These are phyloP conservation scores for Botrytis hyacinthi DNA, from an alignment of 2,329 filamentous ascomycete genomes.

Conservation along the genomic window DNA sequence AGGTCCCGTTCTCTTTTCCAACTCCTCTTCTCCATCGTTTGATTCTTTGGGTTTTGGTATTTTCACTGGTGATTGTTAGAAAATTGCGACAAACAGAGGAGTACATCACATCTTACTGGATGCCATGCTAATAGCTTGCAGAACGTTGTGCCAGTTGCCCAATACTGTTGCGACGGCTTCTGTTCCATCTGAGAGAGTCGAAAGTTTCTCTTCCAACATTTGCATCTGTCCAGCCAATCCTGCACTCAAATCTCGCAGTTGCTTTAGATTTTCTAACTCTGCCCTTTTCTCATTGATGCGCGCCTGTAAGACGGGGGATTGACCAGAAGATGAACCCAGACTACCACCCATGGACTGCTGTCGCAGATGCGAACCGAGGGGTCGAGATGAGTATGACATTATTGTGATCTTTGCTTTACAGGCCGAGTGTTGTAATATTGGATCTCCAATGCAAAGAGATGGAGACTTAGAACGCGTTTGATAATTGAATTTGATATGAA, in stretches of 20 bases:
- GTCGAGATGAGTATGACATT: slow-evolving; percentile 58
- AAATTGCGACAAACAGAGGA: not conserved
- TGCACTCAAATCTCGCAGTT: slow-evolving; percentile 75
- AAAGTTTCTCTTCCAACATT: slow-evolving; percentile 72
- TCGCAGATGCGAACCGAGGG: slow-evolving; percentile 65
- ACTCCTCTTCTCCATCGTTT: slow-evolving; percentile 44
- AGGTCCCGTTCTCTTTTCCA: slow-evolving; percentile 41
- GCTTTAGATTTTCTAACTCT: slow-evolving; percentile 74
- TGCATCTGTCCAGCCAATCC: slow-evolving; percentile 81
- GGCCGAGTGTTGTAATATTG: not conserved
- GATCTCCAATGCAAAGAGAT: slow-evolving; percentile 6
- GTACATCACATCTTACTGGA: slow-evolving; percentile 57
- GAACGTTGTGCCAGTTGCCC: slow-evolving; percentile 58
- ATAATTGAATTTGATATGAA: not conserved
- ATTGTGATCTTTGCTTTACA: slow-evolving; percentile 3
- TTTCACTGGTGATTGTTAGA: slow-evolving; percentile 53
- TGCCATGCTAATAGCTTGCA: slow-evolving; percentile 82
- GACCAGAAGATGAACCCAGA: slow-evolving; percentile 48
- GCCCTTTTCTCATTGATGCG: slow-evolving; percentile 84
- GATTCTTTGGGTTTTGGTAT: slow-evolving; percentile 58
- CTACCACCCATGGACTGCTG: slow-evolving; percentile 55
- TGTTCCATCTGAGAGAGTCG: slow-evolving; percentile 76
- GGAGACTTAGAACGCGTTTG: not conserved
- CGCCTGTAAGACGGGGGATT: slow-evolving; percentile 68
- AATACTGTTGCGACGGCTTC: slow-evolving; percentile 55